Conservation (phyloP, 2,329 filamentous ascomycete genomes). For the Intubia oerlemansii region DNA sequence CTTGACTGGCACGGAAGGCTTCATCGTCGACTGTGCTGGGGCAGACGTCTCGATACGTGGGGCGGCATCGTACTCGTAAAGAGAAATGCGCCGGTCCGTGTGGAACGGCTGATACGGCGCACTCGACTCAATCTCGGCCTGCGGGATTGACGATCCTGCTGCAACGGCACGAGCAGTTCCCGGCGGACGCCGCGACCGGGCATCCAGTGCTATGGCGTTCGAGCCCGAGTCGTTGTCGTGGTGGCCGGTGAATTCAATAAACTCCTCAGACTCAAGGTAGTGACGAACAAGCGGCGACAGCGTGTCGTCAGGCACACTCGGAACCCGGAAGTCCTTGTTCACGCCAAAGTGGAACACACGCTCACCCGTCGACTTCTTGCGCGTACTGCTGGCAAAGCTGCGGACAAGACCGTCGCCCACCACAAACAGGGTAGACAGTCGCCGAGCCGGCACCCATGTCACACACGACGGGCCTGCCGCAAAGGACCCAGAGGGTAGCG, state of each 20-base stretch:
- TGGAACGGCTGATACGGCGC: constrained; percentile 93
- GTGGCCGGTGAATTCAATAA: constrained; percentile 29
- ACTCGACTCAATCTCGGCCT: constrained; percentile 86
- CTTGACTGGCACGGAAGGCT: neutral
- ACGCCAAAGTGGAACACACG: constrained; percentile 32
- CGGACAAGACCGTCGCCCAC: constrained; percentile 45
- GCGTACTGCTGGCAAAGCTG: constrained; percentile 37
- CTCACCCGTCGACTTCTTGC: constrained; percentile 30
- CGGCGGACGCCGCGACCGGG: constrained; percentile 16
- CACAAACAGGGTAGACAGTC: constrained; percentile 36
- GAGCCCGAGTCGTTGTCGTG: constrained; percentile 31
- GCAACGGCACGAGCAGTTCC: constrained; percentile 15
- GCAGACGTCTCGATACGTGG: neutral
- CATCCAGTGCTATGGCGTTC: constrained; percentile 28
- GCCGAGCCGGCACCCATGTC: constrained; percentile 38
- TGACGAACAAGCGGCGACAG: constrained; percentile 34
- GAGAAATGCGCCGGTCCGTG: constrained; percentile 63
- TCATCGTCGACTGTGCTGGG: neutral
- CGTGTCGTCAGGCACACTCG: constrained; percentile 35
- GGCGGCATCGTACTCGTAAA: constrained; percentile 38
- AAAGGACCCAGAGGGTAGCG: constrained; percentile 35
- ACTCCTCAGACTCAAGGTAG: constrained; percentile 34
- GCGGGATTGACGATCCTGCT: constrained; percentile 43
- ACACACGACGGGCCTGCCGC: constrained; percentile 38
- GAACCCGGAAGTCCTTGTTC: constrained; percentile 46